phyloP scores from a whole-genome alignment of 345 rosid species.

The Brassica nigra region DNA sequence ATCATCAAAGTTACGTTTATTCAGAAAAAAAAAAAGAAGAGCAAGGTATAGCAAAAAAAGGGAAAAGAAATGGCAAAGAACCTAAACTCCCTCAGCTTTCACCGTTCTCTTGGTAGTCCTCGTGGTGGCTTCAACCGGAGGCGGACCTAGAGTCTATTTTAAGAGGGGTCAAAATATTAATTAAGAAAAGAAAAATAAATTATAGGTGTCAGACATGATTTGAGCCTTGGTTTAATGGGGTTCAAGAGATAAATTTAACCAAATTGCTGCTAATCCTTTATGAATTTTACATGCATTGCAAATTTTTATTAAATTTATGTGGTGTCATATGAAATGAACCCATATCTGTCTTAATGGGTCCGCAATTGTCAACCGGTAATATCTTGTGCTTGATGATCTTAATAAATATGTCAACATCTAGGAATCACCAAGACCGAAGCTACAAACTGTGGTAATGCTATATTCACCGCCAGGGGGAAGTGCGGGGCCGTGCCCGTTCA shows the following conservation, averaged over 20 bases:
- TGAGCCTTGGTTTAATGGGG: no score
- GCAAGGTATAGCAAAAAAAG: neutral
- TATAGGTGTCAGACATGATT: no score
- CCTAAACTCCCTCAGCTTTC: neutral
- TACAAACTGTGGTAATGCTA: no score
- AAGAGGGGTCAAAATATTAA: no score
- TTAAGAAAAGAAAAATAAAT: no score
- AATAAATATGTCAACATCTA: neutral
- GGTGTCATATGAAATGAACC: no score
- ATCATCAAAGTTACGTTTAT: neutral
- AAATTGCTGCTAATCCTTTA: no score
- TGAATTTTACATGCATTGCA: no score
- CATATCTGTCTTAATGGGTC: no score
- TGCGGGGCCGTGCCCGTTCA: neutral
- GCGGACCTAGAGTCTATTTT: no score
- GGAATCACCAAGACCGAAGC: neutral
- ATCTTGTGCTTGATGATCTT: neutral
- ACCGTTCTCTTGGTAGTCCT: neutral
- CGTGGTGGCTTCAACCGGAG: neutral
- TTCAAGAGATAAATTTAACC: no score
- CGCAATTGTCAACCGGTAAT: neutral
- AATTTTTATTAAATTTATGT: no score
- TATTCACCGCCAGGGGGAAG: neutral
- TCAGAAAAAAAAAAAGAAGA: neutral
- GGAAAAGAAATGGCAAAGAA: conserved; percentile 15